These are phyloP conservation scores for Linum usitatissimum DNA, from an alignment of 345 rosid species.

Conservation along the genomic window DNA sequence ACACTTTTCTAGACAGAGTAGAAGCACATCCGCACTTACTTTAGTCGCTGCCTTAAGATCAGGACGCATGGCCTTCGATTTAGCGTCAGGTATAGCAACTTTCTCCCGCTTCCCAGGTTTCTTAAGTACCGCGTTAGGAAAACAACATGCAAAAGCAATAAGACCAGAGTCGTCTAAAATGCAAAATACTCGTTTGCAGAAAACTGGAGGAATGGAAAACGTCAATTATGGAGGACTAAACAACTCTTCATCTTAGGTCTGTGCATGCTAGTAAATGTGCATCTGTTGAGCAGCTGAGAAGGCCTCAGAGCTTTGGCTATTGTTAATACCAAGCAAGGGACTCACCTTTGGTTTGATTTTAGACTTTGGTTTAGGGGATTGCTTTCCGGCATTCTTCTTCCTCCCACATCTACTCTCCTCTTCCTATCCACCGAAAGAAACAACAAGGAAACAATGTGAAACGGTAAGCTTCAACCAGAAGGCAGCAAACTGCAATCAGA, in stretches of 20 bases:
- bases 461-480: neutral
- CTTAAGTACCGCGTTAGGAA: neutral
- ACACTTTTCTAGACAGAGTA: neutral
- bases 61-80: constrained; percentile 46
- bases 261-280: too few species aligned
- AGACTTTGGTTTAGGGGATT: constrained; percentile 16
- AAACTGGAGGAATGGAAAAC: neutral
- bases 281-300: too few species aligned
- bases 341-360: constrained; percentile 26
- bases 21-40: constrained; percentile 35
- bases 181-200: too few species aligned
- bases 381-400: constrained; percentile 15
- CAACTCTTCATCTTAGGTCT: too few species aligned
- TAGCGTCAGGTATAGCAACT: constrained; percentile 19
- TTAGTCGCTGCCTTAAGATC: constrained; percentile 70
- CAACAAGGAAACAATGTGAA: neutral
- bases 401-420: constrained; percentile 43
- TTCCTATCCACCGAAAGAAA: constrained; percentile 25
- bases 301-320: too few species aligned
- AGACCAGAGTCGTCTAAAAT: neutral
- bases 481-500: neutral
- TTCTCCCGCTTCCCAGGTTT: constrained; percentile 28
- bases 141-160: neutral
- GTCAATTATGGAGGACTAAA: neutral
- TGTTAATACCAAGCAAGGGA: too few species aligned